Conservation (phyloP, 495 filamentous ascomycete genomes). For the Trypethelium eluteriae region DNA sequence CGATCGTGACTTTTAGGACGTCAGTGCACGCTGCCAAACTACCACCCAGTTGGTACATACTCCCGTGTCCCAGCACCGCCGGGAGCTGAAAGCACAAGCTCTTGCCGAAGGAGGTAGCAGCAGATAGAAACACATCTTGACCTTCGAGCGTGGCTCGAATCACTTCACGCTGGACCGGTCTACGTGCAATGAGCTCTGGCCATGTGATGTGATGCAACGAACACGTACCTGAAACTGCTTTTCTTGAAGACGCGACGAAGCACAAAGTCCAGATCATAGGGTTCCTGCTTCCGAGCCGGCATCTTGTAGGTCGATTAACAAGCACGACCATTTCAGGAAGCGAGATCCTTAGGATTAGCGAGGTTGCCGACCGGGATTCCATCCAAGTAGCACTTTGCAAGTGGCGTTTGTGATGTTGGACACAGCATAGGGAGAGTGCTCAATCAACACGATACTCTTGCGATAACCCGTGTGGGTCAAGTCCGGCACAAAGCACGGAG, state of each 20-base stretch:
- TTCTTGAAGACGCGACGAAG: conserved; percentile 78
- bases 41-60: conserved; percentile 40
- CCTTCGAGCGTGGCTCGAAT: conserved; percentile 72
- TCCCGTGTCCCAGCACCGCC: conserved; percentile 76
- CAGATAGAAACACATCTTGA: conserved; percentile 89
- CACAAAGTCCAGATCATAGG: conserved; percentile 72
- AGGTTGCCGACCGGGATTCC: neutral
- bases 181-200: conserved; percentile 31
- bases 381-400: neutral
- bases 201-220: conserved; percentile 7
- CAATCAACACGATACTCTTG: neutral
- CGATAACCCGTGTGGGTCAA: neutral
- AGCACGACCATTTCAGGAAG: neutral
- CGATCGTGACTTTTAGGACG: conserved; percentile 62
- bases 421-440: neutral
- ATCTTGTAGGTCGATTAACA: neutral
- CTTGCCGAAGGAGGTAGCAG: conserved; percentile 94
- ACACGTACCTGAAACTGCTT: conserved; percentile 55
- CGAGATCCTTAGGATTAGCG: neutral
- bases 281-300: neutral
- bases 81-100: conserved; percentile 91
- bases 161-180: conserved; percentile 80
- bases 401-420: neutral
- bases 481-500: neutral
- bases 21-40: neutral